Evolutionary conservation across 352 stramenopile genomes (phyloP).

Genomic region (Phytophthora macrochlamydospora): DNA sequence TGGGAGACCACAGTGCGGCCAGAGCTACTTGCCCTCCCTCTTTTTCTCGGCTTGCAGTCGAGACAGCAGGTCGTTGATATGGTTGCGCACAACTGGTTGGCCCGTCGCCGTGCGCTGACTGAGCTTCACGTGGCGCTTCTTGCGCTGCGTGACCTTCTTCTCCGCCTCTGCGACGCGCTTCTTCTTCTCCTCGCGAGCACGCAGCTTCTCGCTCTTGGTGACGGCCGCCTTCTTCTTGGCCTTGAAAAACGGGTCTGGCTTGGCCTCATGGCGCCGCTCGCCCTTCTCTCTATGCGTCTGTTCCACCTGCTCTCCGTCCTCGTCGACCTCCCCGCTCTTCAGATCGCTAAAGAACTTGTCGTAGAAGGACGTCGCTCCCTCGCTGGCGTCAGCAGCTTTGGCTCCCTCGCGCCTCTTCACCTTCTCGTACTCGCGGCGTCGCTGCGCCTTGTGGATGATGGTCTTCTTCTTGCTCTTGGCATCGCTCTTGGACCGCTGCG

Average conservation of each 20-base stretch:
- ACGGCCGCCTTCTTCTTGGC: conserved; percentile 77
- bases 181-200: conserved; percentile 47
- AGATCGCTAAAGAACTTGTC: conserved; percentile 78
- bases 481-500: conserved; percentile 77
- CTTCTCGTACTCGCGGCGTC: conserved; percentile 81
- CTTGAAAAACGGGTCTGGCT: conserved; percentile 86
- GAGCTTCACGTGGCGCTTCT: conserved; percentile 89
- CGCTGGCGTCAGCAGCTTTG: conserved; percentile 15
- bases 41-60: conserved; percentile 69
- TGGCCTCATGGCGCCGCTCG: conserved; percentile 33
- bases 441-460: conserved; percentile 82
- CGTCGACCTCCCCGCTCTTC: conserved; percentile 42
- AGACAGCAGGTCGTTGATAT: conserved; percentile 84
- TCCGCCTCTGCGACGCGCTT: conserved; percentile 57
- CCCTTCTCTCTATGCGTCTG: conserved; percentile 16
- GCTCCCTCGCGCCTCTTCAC: conserved; percentile 66
- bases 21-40: conserved; percentile 29
- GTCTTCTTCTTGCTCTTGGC: conserved; percentile 85
- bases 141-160: conserved; percentile 80
- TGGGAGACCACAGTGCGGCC: background rate
- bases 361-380: conserved; percentile 68
- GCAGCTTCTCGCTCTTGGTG: conserved; percentile 57
- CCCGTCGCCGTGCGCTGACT: conserved; percentile 78
- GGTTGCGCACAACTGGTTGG: conserved; percentile 86
- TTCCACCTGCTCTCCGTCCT: conserved; percentile 32